phyloP scores from a whole-genome alignment of 148 eudicot genomes.

The Dianthus caryophyllus region DNA sequence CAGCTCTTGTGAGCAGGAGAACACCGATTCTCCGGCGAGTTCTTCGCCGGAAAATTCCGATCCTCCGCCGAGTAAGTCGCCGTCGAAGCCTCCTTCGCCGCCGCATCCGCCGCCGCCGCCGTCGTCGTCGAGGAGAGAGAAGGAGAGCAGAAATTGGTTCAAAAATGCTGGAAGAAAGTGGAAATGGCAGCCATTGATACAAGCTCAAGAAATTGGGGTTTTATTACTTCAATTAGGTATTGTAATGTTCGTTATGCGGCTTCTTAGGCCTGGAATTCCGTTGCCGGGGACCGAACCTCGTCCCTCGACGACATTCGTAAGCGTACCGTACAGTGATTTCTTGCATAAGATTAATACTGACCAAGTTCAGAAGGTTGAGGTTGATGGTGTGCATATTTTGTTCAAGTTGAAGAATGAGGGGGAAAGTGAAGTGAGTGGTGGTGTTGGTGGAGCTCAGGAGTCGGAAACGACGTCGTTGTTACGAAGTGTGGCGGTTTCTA shows the following conservation, averaged over 20 bases:
- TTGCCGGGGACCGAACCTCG: conserved; percentile 72
- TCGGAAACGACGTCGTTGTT: conserved; percentile 49
- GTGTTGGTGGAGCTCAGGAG: conserved; percentile 36
- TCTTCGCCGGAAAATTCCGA: conserved; percentile 42
- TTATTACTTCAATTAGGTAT: conserved; percentile 71
- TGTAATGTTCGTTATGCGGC: conserved; percentile 70
- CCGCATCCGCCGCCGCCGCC: conserved; percentile 16
- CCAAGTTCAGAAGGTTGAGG: conserved; percentile 87
- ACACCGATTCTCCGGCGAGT: conserved; percentile 33
- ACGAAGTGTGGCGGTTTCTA: conserved; percentile 50
- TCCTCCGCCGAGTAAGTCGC: conserved; percentile 27
- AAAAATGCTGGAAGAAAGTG: conserved; percentile 38
- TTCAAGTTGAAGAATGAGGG: conserved; percentile 66
- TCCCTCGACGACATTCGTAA: conserved; percentile 48
- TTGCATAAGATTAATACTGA: conserved; percentile 61
- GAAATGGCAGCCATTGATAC: conserved; percentile 79
- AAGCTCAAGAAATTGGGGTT: conserved; percentile 71
- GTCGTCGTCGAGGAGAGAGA: conserved; percentile 43
- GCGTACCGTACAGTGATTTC: conserved; percentile 87
- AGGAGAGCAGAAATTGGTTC: conserved; percentile 48
- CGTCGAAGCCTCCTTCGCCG: conserved; percentile 21
- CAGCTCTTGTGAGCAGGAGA: too few species aligned
- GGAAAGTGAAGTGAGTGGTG: conserved; percentile 34
- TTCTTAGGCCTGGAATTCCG: conserved; percentile 68
- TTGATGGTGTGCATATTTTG: conserved; percentile 83